phyloP scores from a whole-genome alignment of 2,329 filamentous ascomycete genomes.

The Colletotrichum sojae region DNA sequence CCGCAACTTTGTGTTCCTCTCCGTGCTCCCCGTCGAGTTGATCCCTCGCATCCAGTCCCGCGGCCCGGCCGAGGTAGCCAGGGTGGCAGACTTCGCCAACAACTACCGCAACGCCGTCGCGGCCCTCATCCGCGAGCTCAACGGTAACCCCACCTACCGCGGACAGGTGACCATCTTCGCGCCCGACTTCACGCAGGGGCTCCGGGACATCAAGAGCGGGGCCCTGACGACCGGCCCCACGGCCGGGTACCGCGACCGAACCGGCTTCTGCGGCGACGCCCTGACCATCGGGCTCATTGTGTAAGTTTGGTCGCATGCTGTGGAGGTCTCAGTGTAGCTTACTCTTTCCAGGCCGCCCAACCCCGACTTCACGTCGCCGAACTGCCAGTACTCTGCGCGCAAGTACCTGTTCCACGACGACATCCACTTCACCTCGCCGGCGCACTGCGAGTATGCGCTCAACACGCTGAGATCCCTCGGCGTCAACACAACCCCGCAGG shows the following conservation, averaged over 20 bases:
- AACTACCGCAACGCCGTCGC: conserved; percentile 18
- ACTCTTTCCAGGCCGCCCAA: not conserved
- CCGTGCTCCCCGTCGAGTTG: conserved; percentile 16
- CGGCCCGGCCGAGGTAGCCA: conserved; percentile 7
- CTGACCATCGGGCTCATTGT: conserved; percentile 2
- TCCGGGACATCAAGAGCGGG: conserved; percentile 22
- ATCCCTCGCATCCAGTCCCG: conserved; percentile 18
- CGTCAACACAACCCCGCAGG: conserved; percentile 12
- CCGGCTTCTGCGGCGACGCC: conserved; percentile 2
- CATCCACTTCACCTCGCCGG: conserved; percentile 24
- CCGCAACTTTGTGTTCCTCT: conserved; percentile 22
- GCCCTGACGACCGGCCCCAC: conserved; percentile 11
- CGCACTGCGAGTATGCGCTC: conserved; percentile 28
- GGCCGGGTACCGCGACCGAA: conserved; percentile 10
- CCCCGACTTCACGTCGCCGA: conserved; percentile 11
- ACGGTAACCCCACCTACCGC: conserved; percentile 11
- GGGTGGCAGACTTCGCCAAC: conserved; percentile 14
- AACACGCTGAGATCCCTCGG: conserved; percentile 14
- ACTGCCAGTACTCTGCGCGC: conserved; percentile 8
- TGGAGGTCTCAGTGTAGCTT: not conserved
- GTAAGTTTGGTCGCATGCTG: too few relatives aligned
- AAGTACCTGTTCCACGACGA: conserved; percentile 31
- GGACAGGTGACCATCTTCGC: conserved; percentile 23
- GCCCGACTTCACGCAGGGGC: conserved; percentile 23
- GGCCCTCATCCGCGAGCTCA: conserved; percentile 17